These are phyloP conservation scores for Chaetomiaceae sp. DNA, from an alignment of 2,329 filamentous ascomycete genomes.

Conservation along the genomic window DNA sequence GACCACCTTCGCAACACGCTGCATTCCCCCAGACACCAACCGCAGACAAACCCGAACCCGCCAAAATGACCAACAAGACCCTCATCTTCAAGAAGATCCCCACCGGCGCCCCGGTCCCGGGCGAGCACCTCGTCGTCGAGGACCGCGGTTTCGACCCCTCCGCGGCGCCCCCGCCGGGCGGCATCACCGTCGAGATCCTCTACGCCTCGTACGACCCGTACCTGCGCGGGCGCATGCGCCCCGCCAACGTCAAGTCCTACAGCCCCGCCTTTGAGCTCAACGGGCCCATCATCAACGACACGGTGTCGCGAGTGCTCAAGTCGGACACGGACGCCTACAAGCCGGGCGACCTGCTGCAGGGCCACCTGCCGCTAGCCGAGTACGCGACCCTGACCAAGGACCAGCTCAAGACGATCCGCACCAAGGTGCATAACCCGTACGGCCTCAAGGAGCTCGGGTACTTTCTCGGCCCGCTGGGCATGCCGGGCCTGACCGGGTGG, in stretches of 20 bases:
- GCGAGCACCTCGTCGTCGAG: constrained; percentile 66
- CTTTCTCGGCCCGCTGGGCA: constrained; percentile 66
- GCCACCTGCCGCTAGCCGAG: constrained; percentile 58
- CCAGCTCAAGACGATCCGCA: constrained; percentile 34
- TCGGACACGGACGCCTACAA: constrained; percentile 57
- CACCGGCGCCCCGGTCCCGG: constrained; percentile 59
- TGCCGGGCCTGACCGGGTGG: constrained; percentile 46
- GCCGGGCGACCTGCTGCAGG: constrained; percentile 61
- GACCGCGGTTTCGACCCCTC: constrained; percentile 61
- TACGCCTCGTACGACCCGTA: constrained; percentile 82
- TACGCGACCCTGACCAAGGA: constrained; percentile 54
- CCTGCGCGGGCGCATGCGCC: constrained; percentile 74
- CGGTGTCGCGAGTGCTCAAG: constrained; percentile 65
- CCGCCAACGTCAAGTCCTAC: constrained; percentile 61
- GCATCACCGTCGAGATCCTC: constrained; percentile 64
- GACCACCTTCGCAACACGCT: background rate
- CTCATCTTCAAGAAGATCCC: constrained; percentile 70
- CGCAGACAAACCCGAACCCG: background rate
- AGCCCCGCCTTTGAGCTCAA: constrained; percentile 55
- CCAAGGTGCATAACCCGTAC: constrained; percentile 64
- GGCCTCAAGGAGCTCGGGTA: constrained; percentile 55
- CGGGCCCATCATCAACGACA: constrained; percentile 59
- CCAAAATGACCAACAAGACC: constrained; percentile 56
- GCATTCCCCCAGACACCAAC: background rate
- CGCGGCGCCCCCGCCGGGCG: constrained; percentile 55